Evolutionary conservation across 2,329 filamentous ascomycete species (phyloP).

Genomic region (Stachybotrys elegans): DNA sequence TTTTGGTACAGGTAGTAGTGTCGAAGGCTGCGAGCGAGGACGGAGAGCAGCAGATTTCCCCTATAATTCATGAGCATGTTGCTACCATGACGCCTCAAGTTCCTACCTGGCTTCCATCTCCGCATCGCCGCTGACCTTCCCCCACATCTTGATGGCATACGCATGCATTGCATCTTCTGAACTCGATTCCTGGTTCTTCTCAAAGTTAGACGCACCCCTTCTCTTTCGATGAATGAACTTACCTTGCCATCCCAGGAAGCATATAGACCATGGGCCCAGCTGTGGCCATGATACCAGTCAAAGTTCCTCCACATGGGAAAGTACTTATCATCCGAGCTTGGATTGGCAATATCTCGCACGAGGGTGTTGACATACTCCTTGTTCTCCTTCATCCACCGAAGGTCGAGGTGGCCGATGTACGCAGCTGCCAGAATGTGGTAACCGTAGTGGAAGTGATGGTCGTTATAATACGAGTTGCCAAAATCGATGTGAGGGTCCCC

Average conservation of each 20-base stretch:
- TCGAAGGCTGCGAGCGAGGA: constrained; percentile 68
- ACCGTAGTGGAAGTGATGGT: constrained; percentile 73
- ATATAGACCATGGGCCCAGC: constrained; percentile 80
- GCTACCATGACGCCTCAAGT: background rate
- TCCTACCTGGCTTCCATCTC: constrained; percentile 69
- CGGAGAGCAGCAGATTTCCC: constrained; percentile 77
- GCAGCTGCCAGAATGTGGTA: constrained; percentile 88
- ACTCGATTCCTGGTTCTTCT: constrained; percentile 70
- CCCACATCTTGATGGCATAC: constrained; percentile 95
- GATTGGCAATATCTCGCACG: constrained; percentile 78
- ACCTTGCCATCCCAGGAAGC: constrained; percentile 68
- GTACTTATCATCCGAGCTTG: constrained; percentile 60
- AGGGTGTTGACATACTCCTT: constrained; percentile 77
- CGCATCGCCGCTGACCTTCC: constrained; percentile 65
- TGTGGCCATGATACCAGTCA: constrained; percentile 94
- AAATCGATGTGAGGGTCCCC: constrained; percentile 73
- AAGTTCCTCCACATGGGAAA: constrained; percentile 83
- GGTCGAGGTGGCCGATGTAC: constrained; percentile 74
- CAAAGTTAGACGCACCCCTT: background rate
- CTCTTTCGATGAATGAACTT: background rate
- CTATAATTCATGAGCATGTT: constrained; percentile 21
- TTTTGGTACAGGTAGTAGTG: constrained; percentile 77
- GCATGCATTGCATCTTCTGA: constrained; percentile 86
- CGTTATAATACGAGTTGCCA: constrained; percentile 82
- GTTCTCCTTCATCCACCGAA: constrained; percentile 67